Conservation (phyloP, 1,139 yeast genomes). For the Suhomyces yuchorum region DNA sequence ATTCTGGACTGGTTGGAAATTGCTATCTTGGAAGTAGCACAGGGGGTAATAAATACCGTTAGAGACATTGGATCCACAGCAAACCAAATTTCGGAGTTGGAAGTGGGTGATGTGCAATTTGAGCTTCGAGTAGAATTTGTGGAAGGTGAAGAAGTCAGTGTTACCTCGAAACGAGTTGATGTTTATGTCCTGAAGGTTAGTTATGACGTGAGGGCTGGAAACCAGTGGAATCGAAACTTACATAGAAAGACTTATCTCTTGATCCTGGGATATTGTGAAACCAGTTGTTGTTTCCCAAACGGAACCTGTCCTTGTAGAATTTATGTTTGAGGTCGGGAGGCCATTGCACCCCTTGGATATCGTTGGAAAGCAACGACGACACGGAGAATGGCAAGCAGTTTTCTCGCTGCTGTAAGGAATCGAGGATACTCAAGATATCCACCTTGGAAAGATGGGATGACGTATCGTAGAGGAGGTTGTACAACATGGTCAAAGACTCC, state of each 20-base stretch:
- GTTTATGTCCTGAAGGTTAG: slow-evolving; percentile 28
- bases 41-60: slow-evolving; percentile 47
- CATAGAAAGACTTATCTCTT: slow-evolving; percentile 33
- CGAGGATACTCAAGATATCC: slow-evolving; percentile 40
- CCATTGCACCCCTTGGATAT: slow-evolving; percentile 44
- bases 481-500: slow-evolving; percentile 43
- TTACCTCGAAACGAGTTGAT: slow-evolving; percentile 23
- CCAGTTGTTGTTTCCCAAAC: slow-evolving; percentile 42
- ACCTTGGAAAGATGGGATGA: slow-evolving; percentile 35
- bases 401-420: slow-evolving; percentile 41
- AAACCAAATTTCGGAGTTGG: slow-evolving; percentile 56
- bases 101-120: slow-evolving; percentile 57
- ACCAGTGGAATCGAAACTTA: slow-evolving; percentile 25
- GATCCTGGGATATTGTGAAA: slow-evolving; percentile 43
- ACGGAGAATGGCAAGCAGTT: slow-evolving; percentile 33
- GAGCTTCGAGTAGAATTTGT: slow-evolving; percentile 45
- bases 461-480: slow-evolving; percentile 45
- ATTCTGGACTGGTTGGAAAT: slow-evolving; percentile 24
- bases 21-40: slow-evolving; percentile 39
- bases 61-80: slow-evolving; percentile 40
- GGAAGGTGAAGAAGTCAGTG: slow-evolving; percentile 42
- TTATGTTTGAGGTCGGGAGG: slow-evolving; percentile 34
- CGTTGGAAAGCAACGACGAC: slow-evolving; percentile 17
- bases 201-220: slow-evolving; percentile 9
- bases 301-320: slow-evolving; percentile 35